phyloP scores from a whole-genome alignment of 495 filamentous ascomycete genomes.

The Penicillium flavigenum region DNA sequence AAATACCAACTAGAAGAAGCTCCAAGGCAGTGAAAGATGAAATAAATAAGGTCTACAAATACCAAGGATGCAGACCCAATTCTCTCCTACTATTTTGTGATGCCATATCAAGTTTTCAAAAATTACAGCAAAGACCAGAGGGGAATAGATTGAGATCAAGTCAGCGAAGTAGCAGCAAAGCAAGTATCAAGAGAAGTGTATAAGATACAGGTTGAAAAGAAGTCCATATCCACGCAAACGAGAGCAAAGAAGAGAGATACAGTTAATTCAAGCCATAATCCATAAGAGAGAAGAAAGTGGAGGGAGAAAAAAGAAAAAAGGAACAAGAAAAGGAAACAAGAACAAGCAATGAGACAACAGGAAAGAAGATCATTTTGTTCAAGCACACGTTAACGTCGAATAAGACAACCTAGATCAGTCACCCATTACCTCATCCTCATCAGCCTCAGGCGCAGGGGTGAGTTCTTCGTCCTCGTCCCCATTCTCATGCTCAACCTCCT shows the following conservation, averaged over 20 bases:
- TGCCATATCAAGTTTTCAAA: neutral
- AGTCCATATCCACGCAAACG: constrained; percentile 17
- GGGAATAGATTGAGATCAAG: constrained; percentile 12
- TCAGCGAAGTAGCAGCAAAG: neutral
- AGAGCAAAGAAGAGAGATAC: constrained; percentile 15
- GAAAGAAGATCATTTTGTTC: constrained; percentile 1
- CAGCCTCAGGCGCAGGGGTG: constrained; percentile 48
- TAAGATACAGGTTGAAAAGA: constrained; percentile 17
- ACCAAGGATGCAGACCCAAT: neutral
- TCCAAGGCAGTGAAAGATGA: neutral
- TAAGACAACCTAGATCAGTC: constrained; percentile 44
- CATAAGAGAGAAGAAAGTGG: constrained; percentile 12
- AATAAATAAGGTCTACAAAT: neutral
- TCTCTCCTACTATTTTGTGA: neutral
- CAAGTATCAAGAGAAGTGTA: constrained; percentile 10
- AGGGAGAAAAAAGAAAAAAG: constrained; percentile 14
- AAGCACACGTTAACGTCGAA: constrained; percentile 8
- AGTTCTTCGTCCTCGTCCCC: constrained; percentile 45
- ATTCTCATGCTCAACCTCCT: constrained; percentile 55
- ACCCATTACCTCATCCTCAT: constrained; percentile 69
- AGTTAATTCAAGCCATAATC: constrained; percentile 16
- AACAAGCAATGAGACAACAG: constrained; percentile 6
- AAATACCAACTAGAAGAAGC: neutral
- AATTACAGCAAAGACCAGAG: neutral
- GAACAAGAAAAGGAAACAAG: constrained; percentile 10